Evolutionary conservation across 768 basidiomycete genomes (phyloP).

Genomic region (Amanita exitialis): DNA sequence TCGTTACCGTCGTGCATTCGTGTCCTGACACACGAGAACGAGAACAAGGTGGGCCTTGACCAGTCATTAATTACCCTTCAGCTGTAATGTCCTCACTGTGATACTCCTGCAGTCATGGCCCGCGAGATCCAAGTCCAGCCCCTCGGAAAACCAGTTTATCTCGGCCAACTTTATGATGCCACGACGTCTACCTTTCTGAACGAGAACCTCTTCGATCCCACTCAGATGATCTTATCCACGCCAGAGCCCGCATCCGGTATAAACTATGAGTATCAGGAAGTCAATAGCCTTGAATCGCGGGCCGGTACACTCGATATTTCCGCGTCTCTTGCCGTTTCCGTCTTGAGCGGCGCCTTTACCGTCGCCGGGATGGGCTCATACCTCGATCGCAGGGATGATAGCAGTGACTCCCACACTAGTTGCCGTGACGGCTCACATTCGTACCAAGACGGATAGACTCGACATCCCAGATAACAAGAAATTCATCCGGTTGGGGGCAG

Average conservation of each 20-base stretch:
- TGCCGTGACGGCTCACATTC: conserved; percentile 3
- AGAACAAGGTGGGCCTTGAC: too few species aligned
- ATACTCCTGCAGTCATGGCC: not conserved
- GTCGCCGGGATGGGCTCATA: conserved; percentile 6
- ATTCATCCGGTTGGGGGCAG: not conserved
- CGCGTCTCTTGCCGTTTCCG: conserved; percentile 21
- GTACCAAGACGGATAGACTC: conserved; percentile 5
- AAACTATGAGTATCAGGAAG: not conserved
- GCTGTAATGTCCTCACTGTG: not conserved
- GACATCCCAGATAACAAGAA: not conserved
- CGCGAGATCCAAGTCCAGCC: not conserved
- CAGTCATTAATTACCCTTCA: too few species aligned
- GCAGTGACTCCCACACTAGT: conserved; percentile 6
- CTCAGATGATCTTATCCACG: not conserved
- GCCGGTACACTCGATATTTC: not conserved
- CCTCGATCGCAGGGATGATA: conserved; percentile 7
- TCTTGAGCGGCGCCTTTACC: conserved; percentile 1
- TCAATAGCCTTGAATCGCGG: not conserved
- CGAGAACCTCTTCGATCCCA: not conserved
- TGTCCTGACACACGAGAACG: too few species aligned
- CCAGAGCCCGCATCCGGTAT: not conserved
- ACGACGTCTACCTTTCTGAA: not conserved
- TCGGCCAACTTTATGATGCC: conserved; percentile 1
- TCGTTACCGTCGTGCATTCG: too few species aligned
- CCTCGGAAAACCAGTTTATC: not conserved